These are phyloP conservation scores for Boechera stricta DNA, from an alignment of 345 rosid species.

Conservation along the genomic window DNA sequence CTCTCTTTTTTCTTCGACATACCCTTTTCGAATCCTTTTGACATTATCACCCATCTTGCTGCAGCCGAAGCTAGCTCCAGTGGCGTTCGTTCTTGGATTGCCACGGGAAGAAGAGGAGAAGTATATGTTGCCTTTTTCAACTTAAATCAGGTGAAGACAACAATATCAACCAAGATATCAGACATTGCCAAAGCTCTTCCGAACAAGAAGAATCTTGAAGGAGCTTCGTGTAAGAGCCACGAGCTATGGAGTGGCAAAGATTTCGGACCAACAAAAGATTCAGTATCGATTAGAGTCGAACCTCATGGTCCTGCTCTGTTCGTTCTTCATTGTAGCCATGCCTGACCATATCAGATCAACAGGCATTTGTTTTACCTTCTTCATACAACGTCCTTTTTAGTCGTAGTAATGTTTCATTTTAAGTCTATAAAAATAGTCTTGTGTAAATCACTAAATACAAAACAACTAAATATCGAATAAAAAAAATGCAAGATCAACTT, in stretches of 20 bases:
- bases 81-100: conserved; percentile 85
- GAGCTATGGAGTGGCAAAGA: conserved; percentile 73
- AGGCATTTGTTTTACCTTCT: conserved; percentile 6
- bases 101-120: conserved; percentile 76
- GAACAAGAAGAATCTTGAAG: conserved; percentile 42
- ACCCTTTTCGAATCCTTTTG: neutral
- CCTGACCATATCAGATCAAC: conserved; percentile 27
- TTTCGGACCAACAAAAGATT: conserved; percentile 41
- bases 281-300: conserved; percentile 52
- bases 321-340: conserved; percentile 56
- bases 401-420: conserved; percentile 13
- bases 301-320: conserved; percentile 67
- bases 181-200: conserved; percentile 62
- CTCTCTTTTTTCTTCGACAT: neutral
- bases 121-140: conserved; percentile 69
- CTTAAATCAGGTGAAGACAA: conserved; percentile 52
- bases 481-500: neutral
- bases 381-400: neutral
- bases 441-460: neutral
- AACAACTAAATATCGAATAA: neutral
- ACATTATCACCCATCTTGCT: conserved; percentile 22
- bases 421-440: conserved; percentile 3
- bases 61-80: conserved; percentile 40
- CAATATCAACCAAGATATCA: conserved; percentile 61
- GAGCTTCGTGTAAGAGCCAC: conserved; percentile 51